Percentiles rank a stretch among this genome's conserved stretches.
phyloP scores from a whole-genome alignment of 768 basidiomycete genomes.

The Rhizopogon salebrosus region DNA sequence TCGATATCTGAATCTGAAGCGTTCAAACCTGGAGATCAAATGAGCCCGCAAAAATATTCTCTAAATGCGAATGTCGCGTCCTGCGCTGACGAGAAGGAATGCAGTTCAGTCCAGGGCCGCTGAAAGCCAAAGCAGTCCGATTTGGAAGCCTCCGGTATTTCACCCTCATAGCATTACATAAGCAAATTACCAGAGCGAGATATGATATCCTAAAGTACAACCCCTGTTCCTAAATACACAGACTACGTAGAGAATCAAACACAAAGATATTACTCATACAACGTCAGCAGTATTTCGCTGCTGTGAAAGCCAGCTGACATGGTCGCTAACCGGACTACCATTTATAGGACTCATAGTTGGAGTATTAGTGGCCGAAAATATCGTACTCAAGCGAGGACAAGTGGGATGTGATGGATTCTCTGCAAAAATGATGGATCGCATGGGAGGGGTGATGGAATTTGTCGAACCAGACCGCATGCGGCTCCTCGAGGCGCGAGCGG shows the following conservation, averaged over 20 bases:
- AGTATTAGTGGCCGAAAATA: background rate
- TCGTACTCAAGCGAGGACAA: background rate
- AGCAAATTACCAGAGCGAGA: too few relatives aligned
- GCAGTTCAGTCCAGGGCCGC: constrained; percentile 6
- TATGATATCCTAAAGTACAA: background rate
- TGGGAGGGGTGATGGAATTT: background rate
- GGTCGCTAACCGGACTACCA: background rate
- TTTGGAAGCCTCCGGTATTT: constrained; percentile 23
- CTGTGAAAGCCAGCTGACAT: background rate
- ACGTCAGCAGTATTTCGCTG: background rate
- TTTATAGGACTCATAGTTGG: background rate
- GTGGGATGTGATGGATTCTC: background rate
- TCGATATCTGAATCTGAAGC: background rate
- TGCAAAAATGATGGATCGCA: background rate
- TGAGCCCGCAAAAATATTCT: constrained; percentile 8
- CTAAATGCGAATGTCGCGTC: constrained; percentile 26
- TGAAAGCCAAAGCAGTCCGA: constrained; percentile 16
- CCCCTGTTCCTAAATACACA: too few relatives aligned
- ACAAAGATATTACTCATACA: background rate
- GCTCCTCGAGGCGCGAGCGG: background rate
- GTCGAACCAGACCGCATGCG: background rate
- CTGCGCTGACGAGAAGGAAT: constrained; percentile 29
- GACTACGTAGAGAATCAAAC: background rate
- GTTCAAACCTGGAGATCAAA: constrained; percentile 3
- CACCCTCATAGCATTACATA: background rate